phyloP scores from a whole-genome alignment of 345 rosid genomes.

The Litchi chinensis region DNA sequence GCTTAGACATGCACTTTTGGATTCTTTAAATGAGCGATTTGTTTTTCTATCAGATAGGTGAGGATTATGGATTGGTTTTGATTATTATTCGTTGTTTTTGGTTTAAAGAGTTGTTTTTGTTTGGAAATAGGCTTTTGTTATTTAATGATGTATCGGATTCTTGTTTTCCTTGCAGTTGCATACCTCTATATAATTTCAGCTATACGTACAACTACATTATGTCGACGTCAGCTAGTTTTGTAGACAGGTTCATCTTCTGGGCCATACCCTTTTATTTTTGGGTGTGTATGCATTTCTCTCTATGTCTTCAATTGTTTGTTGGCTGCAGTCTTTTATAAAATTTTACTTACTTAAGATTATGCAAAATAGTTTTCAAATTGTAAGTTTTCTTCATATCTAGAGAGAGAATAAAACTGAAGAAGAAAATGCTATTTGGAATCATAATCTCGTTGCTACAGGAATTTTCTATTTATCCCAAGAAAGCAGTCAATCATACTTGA shows the following conservation, averaged over 20 bases:
- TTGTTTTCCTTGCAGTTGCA: slow-evolving; percentile 77
- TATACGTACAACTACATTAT: slow-evolving; percentile 86
- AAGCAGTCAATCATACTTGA: not conserved
- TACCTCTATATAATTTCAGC: slow-evolving; percentile 94
- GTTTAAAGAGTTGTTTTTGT: not conserved
- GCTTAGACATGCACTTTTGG: slow-evolving; percentile 85
- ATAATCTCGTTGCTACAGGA: not conserved
- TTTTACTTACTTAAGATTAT: not conserved
- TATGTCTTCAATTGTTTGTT: not conserved
- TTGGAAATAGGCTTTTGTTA: slow-evolving; percentile 15
- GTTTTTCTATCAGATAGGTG: slow-evolving; percentile 97
- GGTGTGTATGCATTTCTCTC: not conserved
- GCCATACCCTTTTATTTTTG: not conserved
- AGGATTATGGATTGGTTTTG: slow-evolving; percentile 19
- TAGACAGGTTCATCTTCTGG: slow-evolving; percentile 76
- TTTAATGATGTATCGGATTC: slow-evolving; percentile 40
- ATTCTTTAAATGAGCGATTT: slow-evolving; percentile 76
- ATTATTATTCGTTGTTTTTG: not conserved
- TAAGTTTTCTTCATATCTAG: not conserved
- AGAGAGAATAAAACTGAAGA: not conserved
- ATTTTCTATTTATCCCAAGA: not conserved
- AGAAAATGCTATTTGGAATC: not conserved
- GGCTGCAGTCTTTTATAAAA: not conserved
- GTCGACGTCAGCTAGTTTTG: slow-evolving; percentile 88
- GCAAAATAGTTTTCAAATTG: no score